Evolutionary conservation across 192 early-diverging fungal species (phyloP).

Genomic region (Coemansia sp.): DNA sequence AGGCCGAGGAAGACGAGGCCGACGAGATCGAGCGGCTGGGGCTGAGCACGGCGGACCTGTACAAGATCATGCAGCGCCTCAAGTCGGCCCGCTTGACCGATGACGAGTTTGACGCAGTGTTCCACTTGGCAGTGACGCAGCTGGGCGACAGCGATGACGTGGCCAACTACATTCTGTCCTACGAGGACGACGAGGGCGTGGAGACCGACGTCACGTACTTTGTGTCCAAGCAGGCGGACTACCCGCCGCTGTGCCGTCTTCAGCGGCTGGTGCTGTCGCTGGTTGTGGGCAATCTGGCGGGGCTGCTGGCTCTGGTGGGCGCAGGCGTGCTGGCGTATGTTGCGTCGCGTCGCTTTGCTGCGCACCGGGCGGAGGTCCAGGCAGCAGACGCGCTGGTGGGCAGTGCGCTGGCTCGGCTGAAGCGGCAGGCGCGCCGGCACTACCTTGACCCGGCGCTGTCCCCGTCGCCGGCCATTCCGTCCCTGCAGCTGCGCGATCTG

Average conservation of each 20-base stretch:
- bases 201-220: constrained; percentile 21
- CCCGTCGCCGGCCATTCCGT: constrained; percentile 51
- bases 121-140: constrained; percentile 21
- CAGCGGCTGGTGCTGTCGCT: constrained; percentile 19
- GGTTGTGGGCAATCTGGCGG: constrained; percentile 28
- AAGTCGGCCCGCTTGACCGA: constrained; percentile 24
- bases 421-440: constrained; percentile 55
- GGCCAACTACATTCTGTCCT: constrained; percentile 21
- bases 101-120: constrained; percentile 37
- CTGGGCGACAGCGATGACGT: constrained; percentile 12
- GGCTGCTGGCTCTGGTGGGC: constrained; percentile 15
- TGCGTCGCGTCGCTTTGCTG: constrained; percentile 27
- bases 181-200: constrained; percentile 21
- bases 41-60: constrained; percentile 34
- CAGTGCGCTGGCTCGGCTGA: constrained; percentile 45
- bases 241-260: constrained; percentile 28
- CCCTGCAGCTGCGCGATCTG: constrained; percentile 60
- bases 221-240: constrained; percentile 24
- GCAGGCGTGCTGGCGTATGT: constrained; percentile 19
- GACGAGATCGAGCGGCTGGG: constrained; percentile 50
- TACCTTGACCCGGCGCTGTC: constrained; percentile 56
- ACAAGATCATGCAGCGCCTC: constrained; percentile 10
- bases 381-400: constrained; percentile 49
- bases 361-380: constrained; percentile 30
- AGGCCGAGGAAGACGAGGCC: constrained; percentile 17